A percentile compares a stretch with the other conserved stretches of the same genome.
phyloP scores from a whole-genome alignment of 768 basidiomycete genomes.

The Termitomyces sp. region DNA sequence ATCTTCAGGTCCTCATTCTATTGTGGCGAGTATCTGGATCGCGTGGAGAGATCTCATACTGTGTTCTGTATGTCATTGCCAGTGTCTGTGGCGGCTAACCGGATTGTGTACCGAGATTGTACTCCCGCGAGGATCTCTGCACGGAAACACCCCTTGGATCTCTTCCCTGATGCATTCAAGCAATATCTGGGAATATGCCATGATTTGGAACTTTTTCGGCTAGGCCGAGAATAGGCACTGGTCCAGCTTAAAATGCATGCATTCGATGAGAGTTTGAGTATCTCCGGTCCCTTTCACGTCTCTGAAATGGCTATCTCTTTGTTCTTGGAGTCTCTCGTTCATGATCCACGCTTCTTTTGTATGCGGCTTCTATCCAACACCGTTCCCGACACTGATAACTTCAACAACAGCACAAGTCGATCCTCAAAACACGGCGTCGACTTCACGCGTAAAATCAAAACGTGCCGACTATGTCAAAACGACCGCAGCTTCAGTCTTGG shows the following conservation, averaged over 20 bases:
- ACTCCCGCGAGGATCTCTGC: background rate
- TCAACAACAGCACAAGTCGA: conserved; percentile 9
- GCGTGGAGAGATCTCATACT: background rate
- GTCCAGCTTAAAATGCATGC: conserved; percentile 3
- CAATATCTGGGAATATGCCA: background rate
- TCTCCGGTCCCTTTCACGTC: background rate
- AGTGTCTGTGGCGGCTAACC: background rate
- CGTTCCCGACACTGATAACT: background rate
- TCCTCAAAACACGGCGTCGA: background rate
- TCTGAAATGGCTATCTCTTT: conserved; percentile 9
- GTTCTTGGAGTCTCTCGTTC: conserved; percentile 11
- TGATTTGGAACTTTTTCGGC: conserved; percentile 1
- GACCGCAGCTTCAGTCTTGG: conserved; percentile 9
- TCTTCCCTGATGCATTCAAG: conserved; percentile 8
- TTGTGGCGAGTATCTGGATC: background rate
- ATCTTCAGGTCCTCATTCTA: background rate
- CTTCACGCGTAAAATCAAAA: background rate
- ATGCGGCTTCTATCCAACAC: background rate
- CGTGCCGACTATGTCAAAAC: conserved; percentile 4
- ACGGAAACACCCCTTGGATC: background rate
- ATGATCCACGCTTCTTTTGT: conserved; percentile 15
- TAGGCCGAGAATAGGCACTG: background rate
- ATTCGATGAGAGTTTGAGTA: background rate
- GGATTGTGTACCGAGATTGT: background rate
- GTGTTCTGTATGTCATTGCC: background rate